These are phyloP conservation scores for Dendrocalamus sinicus DNA, from an alignment of 176 grass and related monocot species.

Conservation along the genomic window DNA sequence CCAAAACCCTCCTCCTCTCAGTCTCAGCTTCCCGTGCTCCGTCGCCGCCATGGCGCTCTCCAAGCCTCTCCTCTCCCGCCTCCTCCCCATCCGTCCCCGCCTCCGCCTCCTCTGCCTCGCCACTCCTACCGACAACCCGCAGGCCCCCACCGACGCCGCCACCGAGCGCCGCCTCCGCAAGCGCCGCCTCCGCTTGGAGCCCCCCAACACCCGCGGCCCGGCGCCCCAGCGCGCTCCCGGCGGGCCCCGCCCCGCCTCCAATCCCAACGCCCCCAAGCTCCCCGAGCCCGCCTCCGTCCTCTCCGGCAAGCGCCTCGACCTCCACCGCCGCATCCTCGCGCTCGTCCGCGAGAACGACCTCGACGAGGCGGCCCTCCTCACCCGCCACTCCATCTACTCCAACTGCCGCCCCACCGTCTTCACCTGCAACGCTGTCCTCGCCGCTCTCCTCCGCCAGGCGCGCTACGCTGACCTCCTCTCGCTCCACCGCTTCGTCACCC, in stretches of 20 bases:
- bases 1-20: conserved; percentile 21
- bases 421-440: conserved; percentile 87
- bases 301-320: conserved; percentile 74
- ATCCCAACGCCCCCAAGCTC: conserved; percentile 84
- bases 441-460: conserved; percentile 77
- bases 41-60: conserved; percentile 61
- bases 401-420: conserved; percentile 92
- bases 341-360: conserved; percentile 86
- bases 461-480: conserved; percentile 82
- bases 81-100: conserved; percentile 49
- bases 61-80: conserved; percentile 44
- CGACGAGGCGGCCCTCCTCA: conserved; percentile 87
- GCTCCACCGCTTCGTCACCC: conserved; percentile 92
- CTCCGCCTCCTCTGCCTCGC: conserved; percentile 49
- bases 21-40: background rate
- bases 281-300: conserved; percentile 78
- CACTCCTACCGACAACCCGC: conserved; percentile 5
- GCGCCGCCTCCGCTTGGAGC: conserved; percentile 64
- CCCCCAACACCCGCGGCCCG: conserved; percentile 53
- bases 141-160: conserved; percentile 45
- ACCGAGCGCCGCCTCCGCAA: conserved; percentile 70
- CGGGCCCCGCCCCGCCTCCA: conserved; percentile 42
- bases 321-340: conserved; percentile 82
- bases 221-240: conserved; percentile 54
- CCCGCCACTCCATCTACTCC: conserved; percentile 95